Conservation (phyloP, 1,139 yeast genomes). For the Pneumocystis canis region DNA sequence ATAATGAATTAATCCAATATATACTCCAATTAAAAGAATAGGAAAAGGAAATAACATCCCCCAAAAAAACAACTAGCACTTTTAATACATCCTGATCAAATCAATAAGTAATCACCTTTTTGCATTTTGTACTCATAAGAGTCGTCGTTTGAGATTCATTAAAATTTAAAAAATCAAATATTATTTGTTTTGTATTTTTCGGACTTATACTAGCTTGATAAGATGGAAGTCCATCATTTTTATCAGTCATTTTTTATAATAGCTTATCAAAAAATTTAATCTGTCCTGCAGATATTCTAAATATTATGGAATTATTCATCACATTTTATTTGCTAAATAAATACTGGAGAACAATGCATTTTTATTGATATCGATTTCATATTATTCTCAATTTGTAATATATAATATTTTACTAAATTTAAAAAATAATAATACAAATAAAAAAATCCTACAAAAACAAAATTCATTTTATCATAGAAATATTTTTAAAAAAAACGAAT, state of each 20-base stretch:
- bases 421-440: too few species aligned
- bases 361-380: background rate
- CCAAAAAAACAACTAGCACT: background rate
- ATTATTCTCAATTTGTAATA: too few species aligned
- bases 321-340: background rate
- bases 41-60: background rate
- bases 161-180: background rate
- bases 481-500: background rate
- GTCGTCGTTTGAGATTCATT: background rate
- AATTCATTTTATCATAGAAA: background rate
- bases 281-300: background rate
- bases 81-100: background rate
- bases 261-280: background rate
- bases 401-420: background rate
- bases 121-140: background rate
- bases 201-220: background rate
- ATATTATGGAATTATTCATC: background rate
- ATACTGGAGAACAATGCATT: background rate
- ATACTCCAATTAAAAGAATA: background rate
- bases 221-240: background rate
- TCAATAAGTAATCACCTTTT: background rate
- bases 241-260: background rate
- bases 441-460: background rate
- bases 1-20: background rate
- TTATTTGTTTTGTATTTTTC: background rate